Evolutionary conservation across 768 basidiomycete genomes (phyloP), one percentile per base, ranked within the genome.

Genomic region (Lactarius pseudohatsudake): DNA sequence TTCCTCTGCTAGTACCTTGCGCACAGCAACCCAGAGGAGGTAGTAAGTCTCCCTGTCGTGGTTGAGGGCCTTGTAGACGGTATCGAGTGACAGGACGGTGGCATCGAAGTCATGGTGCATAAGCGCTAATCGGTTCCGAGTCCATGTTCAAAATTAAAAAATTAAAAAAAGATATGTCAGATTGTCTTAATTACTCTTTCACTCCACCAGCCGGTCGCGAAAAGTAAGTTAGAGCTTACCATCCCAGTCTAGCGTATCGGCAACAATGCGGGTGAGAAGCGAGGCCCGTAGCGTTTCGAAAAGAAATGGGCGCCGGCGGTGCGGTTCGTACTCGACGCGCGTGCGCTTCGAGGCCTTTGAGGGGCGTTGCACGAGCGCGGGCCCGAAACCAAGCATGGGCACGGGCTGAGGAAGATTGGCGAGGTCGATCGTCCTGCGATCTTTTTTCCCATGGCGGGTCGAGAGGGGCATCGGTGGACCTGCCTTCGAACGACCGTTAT

Each of bases 231-330:
- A 10, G 45, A 2, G 62, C 69, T 59, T 50, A 70, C 69, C 63
- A 54, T 68, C 66, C 63, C 67, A 70, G 69, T 70, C 67, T 62
- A 70, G 69, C 59, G 69, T 70, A 53, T 70, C 69, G 63, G 60
- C 56, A 15, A 70, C 13, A 28, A 68, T 40, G 53, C n/a, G 40
- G 13, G 57, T 60, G 28, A 57, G 60, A 38, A 62, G n/a, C 11
- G 28, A 20, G 4, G 50, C n/a, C 28, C 50, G 66, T 41, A 70
- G 41, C 59, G 28, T 50, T 50, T 60, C 53, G 59, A 68, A 64
- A 40, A 70, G 63, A 57, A 36, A 64, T n/a, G 62, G 62, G 55
- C 66, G 62, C 45, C 28, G 28, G 57, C 41, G 68, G 22, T 1
- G 22, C 54, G 28, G 36, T 30, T 28, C 45, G 28, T 4, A 28